These are phyloP conservation scores for Mortierella sp. DNA, from an alignment of 371 early-diverging fungal species.

Conservation along the genomic window DNA sequence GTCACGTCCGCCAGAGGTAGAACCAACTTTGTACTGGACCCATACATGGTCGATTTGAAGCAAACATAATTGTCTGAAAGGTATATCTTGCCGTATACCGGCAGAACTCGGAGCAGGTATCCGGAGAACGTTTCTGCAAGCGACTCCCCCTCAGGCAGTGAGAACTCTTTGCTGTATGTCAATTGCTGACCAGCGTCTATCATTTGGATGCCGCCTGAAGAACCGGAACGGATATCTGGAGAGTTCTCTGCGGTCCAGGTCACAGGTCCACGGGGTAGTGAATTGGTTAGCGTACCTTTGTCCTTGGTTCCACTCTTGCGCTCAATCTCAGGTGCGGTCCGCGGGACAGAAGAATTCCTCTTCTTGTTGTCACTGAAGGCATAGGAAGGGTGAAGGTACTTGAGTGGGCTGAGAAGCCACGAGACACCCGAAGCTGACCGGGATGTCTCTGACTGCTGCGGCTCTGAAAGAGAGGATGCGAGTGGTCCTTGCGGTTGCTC, in stretches of 20 bases:
- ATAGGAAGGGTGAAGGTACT: conserved; percentile 62
- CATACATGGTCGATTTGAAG: conserved; percentile 73
- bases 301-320: conserved; percentile 20
- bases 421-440: background rate
- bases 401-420: conserved; percentile 72
- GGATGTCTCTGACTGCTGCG: conserved; percentile 69
- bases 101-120: conserved; percentile 59
- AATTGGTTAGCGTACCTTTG: conserved; percentile 26
- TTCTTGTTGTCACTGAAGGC: conserved; percentile 28
- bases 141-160: conserved; percentile 67
- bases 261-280: too few relatives aligned
- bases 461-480: conserved; percentile 81
- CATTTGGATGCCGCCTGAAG: conserved; percentile 65
- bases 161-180: conserved; percentile 68
- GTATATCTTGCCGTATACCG: conserved; percentile 72
- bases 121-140: conserved; percentile 63
- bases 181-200: conserved; percentile 66
- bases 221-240: too few relatives aligned
- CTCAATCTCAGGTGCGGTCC: background rate
- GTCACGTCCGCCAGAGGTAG: conserved; percentile 58
- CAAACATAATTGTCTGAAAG: conserved; percentile 73
- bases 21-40: conserved; percentile 60
- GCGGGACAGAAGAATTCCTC: conserved; percentile 62
- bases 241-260: too few relatives aligned
- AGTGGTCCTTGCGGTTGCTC: conserved; percentile 19